These are phyloP conservation scores for Colletotrichum tabaci DNA, from an alignment of 2,329 filamentous ascomycete species.

Conservation along the genomic window DNA sequence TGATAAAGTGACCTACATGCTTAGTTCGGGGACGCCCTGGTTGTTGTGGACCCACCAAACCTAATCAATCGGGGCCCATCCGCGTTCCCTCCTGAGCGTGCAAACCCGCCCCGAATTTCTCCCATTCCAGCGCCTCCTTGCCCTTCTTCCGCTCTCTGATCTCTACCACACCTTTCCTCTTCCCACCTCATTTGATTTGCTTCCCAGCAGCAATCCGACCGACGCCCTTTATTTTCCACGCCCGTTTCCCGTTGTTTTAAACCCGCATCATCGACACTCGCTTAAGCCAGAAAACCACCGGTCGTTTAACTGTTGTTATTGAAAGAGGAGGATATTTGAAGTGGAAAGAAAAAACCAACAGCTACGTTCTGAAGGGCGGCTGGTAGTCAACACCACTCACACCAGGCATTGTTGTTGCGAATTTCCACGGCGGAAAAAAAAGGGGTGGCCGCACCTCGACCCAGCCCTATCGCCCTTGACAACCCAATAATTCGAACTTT, in stretches of 20 bases:
- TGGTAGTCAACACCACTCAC: not conserved
- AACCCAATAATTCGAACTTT: not conserved
- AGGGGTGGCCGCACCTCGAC: slow-evolving; percentile 27
- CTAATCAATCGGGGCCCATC: slow-evolving; percentile 40
- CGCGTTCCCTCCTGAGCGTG: slow-evolving; percentile 33
- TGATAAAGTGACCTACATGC: slow-evolving; percentile 16
- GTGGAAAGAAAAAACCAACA: not conserved
- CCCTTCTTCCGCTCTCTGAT: slow-evolving; percentile 11
- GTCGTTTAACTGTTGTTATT: slow-evolving; percentile 25
- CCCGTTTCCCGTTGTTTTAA: slow-evolving; percentile 6
- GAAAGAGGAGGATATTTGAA: slow-evolving; percentile 28
- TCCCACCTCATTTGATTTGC: slow-evolving; percentile 36
- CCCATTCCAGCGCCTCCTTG: slow-evolving; percentile 36
- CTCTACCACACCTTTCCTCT: slow-evolving; percentile 7
- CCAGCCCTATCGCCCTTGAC: slow-evolving; percentile 7
- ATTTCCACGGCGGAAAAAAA: slow-evolving; percentile 33
- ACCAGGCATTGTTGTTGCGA: slow-evolving; percentile 19
- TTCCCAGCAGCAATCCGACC: slow-evolving; percentile 42
- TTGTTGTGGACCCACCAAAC: slow-evolving; percentile 39
- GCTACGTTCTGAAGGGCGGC: not conserved
- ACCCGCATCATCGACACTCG: slow-evolving; percentile 31
- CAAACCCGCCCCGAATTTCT: slow-evolving; percentile 32
- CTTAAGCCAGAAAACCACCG: slow-evolving; percentile 28
- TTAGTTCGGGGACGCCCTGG: slow-evolving; percentile 31
- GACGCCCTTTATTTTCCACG: slow-evolving; percentile 12